Evolutionary conservation across 2,329 filamentous ascomycete genomes (phyloP).

Genomic region (Calonectria naviculata): DNA sequence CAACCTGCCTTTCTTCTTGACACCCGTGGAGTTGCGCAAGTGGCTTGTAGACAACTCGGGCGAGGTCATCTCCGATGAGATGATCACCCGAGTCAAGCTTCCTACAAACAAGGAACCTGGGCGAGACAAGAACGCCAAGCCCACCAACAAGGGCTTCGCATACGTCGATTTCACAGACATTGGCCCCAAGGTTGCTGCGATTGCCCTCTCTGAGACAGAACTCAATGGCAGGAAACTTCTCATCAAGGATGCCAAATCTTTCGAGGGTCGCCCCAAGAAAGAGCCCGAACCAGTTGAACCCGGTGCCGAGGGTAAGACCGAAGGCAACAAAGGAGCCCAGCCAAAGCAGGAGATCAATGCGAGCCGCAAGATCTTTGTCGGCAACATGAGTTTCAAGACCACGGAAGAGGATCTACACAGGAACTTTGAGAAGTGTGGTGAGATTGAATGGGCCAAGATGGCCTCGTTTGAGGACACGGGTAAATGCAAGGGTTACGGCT

Average conservation of each 20-base stretch:
- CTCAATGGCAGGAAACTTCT: slow-evolving; percentile 82
- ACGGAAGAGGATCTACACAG: slow-evolving; percentile 83
- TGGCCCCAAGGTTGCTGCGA: slow-evolving; percentile 77
- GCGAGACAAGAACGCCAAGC: slow-evolving; percentile 46
- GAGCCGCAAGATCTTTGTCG: slow-evolving; percentile 89
- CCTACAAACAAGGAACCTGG: slow-evolving; percentile 69
- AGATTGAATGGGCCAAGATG: slow-evolving; percentile 84
- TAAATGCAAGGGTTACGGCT: slow-evolving; percentile 98
- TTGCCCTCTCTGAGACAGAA: slow-evolving; percentile 87
- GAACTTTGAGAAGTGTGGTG: slow-evolving; percentile 88
- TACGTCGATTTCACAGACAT: slow-evolving; percentile 90
- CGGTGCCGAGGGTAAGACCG: slow-evolving; percentile 46
- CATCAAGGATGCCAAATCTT: slow-evolving; percentile 93
- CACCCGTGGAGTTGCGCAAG: slow-evolving; percentile 77
- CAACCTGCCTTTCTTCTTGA: slow-evolving; percentile 88
- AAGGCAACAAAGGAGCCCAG: slow-evolving; percentile 42
- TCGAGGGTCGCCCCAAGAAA: slow-evolving; percentile 87
- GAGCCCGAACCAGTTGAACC: slow-evolving; percentile 50
- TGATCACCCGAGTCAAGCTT: slow-evolving; percentile 88
- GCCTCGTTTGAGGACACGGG: slow-evolving; percentile 97
- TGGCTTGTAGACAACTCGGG: slow-evolving; percentile 83
- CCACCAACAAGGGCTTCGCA: slow-evolving; percentile 90
- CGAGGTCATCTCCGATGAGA: slow-evolving; percentile 71
- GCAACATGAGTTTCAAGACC: slow-evolving; percentile 85
- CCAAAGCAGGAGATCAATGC: slow-evolving; percentile 63